phyloP scores from a whole-genome alignment of 1,139 yeast genomes.

The Kluyveromyces marxianus region DNA sequence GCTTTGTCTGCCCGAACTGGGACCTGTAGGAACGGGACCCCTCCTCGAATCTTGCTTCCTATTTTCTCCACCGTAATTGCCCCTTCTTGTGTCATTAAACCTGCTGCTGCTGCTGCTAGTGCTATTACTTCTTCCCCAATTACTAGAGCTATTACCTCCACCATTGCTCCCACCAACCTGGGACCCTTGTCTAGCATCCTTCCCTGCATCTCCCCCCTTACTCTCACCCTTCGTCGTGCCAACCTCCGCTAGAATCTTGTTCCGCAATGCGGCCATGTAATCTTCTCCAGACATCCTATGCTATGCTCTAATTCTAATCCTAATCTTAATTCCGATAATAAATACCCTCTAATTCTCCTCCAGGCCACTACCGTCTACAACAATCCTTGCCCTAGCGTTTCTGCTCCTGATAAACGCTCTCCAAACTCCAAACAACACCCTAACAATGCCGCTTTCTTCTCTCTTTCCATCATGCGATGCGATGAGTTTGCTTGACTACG shows the following conservation, averaged over 20 bases:
- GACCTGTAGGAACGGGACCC: neutral
- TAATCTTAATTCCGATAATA: no score
- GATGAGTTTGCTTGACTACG: no score
- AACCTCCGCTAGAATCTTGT: slow-evolving; percentile 4
- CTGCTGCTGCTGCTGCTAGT: no score
- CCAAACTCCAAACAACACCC: no score
- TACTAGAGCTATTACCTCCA: neutral
- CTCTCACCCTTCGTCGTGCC: neutral
- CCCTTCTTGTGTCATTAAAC: no score
- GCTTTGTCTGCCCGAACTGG: neutral
- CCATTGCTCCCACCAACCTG: neutral
- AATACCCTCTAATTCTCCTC: no score
- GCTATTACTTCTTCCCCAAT: neutral
- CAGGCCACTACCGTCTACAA: no score
- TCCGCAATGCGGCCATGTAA: slow-evolving; percentile 3
- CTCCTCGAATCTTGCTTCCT: slow-evolving; percentile 2
- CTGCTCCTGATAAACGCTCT: no score
- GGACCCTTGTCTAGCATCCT: neutral
- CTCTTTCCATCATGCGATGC: no score
- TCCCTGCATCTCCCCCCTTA: neutral
- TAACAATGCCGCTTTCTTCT: no score
- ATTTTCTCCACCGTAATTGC: neutral
- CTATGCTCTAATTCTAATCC: neutral
- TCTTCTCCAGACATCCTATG: slow-evolving; percentile 1
- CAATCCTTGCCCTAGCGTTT: no score